phyloP scores from a whole-genome alignment of 257 asterid genomes.

The Solanum raphanifolium region DNA sequence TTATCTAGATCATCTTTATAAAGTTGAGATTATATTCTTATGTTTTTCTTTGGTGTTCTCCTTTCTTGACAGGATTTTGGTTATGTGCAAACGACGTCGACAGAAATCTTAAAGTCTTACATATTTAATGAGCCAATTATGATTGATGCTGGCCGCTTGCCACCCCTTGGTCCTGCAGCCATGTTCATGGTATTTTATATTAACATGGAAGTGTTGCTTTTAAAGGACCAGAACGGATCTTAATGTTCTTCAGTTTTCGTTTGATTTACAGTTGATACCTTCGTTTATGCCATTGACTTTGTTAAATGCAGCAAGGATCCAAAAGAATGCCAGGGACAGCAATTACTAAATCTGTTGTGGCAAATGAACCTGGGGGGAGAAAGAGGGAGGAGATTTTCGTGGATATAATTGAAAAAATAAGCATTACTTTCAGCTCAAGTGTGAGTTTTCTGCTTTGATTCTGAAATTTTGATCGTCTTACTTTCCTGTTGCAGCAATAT shows the following conservation, averaged over 20 bases:
- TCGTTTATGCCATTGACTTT: constrained; percentile 16
- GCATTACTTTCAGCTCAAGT: constrained; percentile 95
- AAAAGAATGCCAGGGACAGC: constrained; percentile 99
- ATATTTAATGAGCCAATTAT: constrained; percentile 94
- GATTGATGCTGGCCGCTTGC: constrained; percentile 83
- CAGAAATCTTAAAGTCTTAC: constrained; percentile 90
- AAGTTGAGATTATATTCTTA: neutral
- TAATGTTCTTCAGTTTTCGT: neutral
- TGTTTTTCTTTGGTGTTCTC: neutral
- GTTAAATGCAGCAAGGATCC: constrained; percentile 77
- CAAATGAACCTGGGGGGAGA: constrained; percentile 94
- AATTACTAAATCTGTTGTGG: constrained; percentile 92
- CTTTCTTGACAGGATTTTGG: constrained; percentile 78
- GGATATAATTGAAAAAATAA: constrained; percentile 95
- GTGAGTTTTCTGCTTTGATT: constrained; percentile 42
- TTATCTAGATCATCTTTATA: neutral
- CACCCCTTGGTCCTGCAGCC: constrained; percentile 92
- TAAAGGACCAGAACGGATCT: neutral
- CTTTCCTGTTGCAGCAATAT: neutral
- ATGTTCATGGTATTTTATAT: constrained; percentile 64
- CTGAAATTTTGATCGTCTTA: neutral
- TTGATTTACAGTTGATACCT: neutral
- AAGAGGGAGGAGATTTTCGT: constrained; percentile 97
- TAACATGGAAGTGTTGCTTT: constrained; percentile 1
- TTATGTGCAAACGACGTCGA: constrained; percentile 93